A percentile compares a stretch with the other conserved stretches of the same genome.
Evolutionary conservation across 2,329 filamentous ascomycete genomes (phyloP).

Genomic region (Biscogniauxia sp.): DNA sequence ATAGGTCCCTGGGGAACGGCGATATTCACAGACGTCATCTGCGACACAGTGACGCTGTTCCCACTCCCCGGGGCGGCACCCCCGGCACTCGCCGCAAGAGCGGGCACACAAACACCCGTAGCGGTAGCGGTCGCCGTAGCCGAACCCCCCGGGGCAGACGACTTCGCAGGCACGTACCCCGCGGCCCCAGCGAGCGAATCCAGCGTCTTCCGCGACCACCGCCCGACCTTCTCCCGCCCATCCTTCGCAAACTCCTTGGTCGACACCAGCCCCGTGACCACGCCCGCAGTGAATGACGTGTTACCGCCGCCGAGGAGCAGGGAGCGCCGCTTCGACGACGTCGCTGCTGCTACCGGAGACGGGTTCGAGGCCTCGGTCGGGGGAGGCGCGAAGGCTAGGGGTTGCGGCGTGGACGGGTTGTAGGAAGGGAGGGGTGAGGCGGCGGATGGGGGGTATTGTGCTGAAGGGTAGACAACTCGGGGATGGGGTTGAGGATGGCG

Average conservation of each 20-base stretch:
- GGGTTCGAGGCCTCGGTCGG: not conserved
- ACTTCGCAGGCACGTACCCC: not conserved
- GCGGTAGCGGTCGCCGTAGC: not conserved
- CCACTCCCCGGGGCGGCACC: not conserved
- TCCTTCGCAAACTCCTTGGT: constrained; percentile 7
- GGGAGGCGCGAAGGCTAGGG: not conserved
- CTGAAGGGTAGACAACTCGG: not conserved
- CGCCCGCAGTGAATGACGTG: not conserved
- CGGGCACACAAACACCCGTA: not conserved
- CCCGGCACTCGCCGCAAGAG: no score
- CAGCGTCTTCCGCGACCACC: constrained; percentile 19
- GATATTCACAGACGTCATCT: not conserved
- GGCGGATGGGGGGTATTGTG: not conserved
- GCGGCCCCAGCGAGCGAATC: constrained; percentile 8
- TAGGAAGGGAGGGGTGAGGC: not conserved
- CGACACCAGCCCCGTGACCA: not conserved
- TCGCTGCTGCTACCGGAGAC: not conserved
- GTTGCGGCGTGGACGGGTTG: not conserved
- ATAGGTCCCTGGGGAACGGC: not conserved
- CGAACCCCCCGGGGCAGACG: not conserved
- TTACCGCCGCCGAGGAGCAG: not conserved
- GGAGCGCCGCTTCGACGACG: not conserved
- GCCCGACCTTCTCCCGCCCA: constrained; percentile 15
- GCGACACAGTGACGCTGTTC: not conserved
- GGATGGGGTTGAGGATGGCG: not conserved